These are phyloP conservation scores for Yarrowia hollandica DNA, from an alignment of 805 yeast genomes.

Conservation along the genomic window DNA sequence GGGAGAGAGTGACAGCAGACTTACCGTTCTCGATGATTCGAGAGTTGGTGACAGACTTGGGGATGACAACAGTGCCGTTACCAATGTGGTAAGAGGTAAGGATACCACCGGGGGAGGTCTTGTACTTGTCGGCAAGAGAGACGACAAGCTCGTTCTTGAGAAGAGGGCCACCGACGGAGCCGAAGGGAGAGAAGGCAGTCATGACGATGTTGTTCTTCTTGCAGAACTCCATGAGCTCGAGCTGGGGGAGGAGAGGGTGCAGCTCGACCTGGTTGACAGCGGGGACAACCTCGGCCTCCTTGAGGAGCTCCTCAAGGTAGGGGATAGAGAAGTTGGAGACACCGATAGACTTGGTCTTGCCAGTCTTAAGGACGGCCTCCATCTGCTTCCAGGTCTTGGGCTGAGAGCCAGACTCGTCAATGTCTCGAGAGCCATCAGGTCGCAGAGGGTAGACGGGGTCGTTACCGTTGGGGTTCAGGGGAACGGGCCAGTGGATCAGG, in stretches of 20 bases:
- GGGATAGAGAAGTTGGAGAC: constrained; percentile 68
- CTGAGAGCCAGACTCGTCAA: constrained; percentile 35
- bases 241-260: constrained; percentile 72
- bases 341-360: constrained; percentile 63
- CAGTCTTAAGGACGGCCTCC: constrained; percentile 55
- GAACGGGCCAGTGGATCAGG: constrained; percentile 67
- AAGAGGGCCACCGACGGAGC: constrained; percentile 65
- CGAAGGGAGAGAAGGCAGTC: constrained; percentile 76
- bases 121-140: constrained; percentile 58
- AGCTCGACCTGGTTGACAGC: constrained; percentile 74
- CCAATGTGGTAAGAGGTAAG: constrained; percentile 63
- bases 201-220: constrained; percentile 53
- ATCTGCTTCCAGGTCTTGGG: constrained; percentile 63
- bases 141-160: constrained; percentile 52
- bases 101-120: constrained; percentile 55
- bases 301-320: constrained; percentile 52
- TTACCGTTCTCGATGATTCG: constrained; percentile 53
- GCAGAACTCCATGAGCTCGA: constrained; percentile 55
- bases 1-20: constrained; percentile 44
- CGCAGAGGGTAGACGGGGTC: constrained; percentile 41
- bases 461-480: constrained; percentile 37
- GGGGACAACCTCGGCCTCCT: constrained; percentile 55
- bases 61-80: constrained; percentile 61
- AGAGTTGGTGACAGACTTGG: constrained; percentile 68
- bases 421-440: constrained; percentile 46